Percentiles rank a stretch among this genome's conserved stretches.
These are phyloP conservation scores for Dioscorea zingiberensis DNA, from an alignment of 106 monocot genomes.

Conservation along the genomic window DNA sequence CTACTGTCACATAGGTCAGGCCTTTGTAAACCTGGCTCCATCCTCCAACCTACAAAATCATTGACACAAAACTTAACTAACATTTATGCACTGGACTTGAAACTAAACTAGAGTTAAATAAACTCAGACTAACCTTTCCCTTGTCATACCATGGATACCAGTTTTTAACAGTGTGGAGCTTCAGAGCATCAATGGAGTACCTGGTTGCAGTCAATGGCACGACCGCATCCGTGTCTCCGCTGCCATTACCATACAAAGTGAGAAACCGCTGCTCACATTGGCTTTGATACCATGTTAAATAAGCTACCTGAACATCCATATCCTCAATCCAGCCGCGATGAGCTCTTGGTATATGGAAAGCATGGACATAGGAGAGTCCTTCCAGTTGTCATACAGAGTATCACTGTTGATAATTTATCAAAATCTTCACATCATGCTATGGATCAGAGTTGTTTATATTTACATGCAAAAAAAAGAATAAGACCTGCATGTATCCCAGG, in stretches of 20 bases:
- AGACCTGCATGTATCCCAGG: slow-evolving; percentile 87
- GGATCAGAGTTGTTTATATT: no score
- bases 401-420: slow-evolving; percentile 27
- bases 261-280: no score
- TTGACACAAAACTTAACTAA: not conserved
- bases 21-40: slow-evolving; percentile 93
- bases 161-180: slow-evolving; percentile 49
- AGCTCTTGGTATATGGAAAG: slow-evolving; percentile 84
- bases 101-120: not conserved
- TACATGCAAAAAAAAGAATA: no score
- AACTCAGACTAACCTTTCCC: slow-evolving; percentile 44
- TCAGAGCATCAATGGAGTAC: slow-evolving; percentile 91
- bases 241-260: slow-evolving; percentile 16
- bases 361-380: slow-evolving; percentile 78
- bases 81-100: not conserved
- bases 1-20: slow-evolving; percentile 62
- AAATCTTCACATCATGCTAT: no score
- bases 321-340: slow-evolving; percentile 62
- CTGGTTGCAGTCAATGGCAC: slow-evolving; percentile 85
- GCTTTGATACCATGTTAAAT: no score
- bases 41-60: slow-evolving; percentile 54
- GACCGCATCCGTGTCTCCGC: slow-evolving; percentile 92
- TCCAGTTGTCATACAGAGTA: slow-evolving; percentile 44
- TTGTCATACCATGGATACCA: slow-evolving; percentile 97
- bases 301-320: slow-evolving; percentile 98